Evolutionary conservation across 176 grass and related monocot species (phyloP).

Genomic region (Zea mays): DNA sequence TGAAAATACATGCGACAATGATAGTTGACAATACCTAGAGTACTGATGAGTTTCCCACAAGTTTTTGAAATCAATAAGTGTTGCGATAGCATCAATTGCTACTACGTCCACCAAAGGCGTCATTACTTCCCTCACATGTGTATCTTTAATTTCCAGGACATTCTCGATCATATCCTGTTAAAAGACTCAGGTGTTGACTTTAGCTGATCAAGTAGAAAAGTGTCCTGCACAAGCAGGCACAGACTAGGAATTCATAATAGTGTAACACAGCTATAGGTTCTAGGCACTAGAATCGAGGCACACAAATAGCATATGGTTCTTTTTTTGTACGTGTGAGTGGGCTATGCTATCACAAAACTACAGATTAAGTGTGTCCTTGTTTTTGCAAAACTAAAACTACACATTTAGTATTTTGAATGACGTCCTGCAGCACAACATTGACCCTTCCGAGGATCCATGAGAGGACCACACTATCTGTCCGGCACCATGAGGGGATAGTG

Average conservation of each 20-base stretch:
- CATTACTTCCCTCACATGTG: conserved; percentile 96
- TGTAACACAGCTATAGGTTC: background rate
- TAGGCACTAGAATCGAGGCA: background rate
- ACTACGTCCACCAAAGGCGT: conserved; percentile 95
- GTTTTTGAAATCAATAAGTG: conserved; percentile 87
- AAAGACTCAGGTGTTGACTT: conserved; percentile 29
- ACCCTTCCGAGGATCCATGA: no score
- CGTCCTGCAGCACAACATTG: no score
- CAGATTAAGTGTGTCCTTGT: background rate
- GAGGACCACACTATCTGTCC: no score
- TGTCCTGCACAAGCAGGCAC: conserved; percentile 1
- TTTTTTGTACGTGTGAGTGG: background rate
- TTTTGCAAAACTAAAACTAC: background rate
- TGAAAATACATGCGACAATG: conserved; percentile 28
- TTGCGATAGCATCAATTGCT: conserved; percentile 72
- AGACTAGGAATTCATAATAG: conserved; percentile 22
- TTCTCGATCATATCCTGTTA: conserved; percentile 99
- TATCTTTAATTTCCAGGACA: conserved; percentile 97
- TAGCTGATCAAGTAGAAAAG: conserved; percentile 6
- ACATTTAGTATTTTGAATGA: background rate
- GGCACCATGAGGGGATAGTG: no score
- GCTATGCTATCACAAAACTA: background rate
- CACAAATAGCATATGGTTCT: background rate
- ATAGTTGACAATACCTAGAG: conserved; percentile 66
- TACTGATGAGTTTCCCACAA: conserved; percentile 96